These are phyloP conservation scores for Psilocybe azurescens DNA, from an alignment of 768 basidiomycete genomes.

Conservation along the genomic window DNA sequence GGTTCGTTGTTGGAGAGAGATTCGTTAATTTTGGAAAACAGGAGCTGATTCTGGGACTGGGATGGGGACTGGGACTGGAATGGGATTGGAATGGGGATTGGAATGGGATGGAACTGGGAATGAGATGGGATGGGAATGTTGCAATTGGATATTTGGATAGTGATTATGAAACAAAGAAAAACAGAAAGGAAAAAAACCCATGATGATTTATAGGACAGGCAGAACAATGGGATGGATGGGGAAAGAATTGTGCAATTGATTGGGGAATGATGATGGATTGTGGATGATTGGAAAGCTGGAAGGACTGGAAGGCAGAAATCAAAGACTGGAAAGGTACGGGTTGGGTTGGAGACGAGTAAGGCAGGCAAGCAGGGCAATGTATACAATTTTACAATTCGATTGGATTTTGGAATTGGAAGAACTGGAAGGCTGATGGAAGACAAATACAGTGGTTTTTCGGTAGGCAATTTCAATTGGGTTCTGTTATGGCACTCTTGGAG, in stretches of 20 bases:
- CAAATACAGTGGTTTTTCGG: not conserved
- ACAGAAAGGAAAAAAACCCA: not conserved
- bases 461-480: not conserved
- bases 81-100: not conserved
- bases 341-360: not conserved
- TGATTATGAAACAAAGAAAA: not conserved
- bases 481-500: too few relatives aligned
- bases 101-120: not conserved
- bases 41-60: not conserved
- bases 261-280: slow-evolving; percentile 13
- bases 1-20: not conserved
- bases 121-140: slow-evolving; percentile 9
- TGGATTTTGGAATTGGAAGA: not conserved
- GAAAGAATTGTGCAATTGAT: slow-evolving; percentile 1
- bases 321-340: not conserved
- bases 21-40: not conserved
- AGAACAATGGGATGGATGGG: slow-evolving; percentile 5
- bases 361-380: not conserved
- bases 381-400: not conserved
- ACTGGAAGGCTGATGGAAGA: not conserved
- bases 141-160: slow-evolving; percentile 10
- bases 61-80: not conserved
- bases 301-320: not conserved
- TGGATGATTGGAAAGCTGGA: not conserved
- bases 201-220: not conserved